These are phyloP conservation scores for Candida adriatica DNA, from an alignment of 805 yeast species.

Conservation along the genomic window DNA sequence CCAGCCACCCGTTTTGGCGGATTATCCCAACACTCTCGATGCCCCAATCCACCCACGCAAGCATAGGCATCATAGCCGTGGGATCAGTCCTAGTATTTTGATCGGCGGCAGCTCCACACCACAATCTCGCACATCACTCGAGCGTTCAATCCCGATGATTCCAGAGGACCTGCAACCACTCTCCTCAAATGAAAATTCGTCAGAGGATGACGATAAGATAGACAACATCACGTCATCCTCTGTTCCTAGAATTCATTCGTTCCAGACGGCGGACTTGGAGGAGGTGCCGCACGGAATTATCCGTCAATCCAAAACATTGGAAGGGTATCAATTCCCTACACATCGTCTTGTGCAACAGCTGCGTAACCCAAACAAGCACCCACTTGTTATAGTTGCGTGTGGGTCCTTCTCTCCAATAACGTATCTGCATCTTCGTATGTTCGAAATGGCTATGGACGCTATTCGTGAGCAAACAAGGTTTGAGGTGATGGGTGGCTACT, in stretches of 20 bases:
- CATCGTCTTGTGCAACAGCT: conserved; percentile 73
- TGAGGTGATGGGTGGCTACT: conserved; percentile 95
- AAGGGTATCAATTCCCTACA: conserved; percentile 74
- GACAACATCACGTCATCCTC: conserved; percentile 16
- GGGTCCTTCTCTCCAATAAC: conserved; percentile 97
- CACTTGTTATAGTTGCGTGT: conserved; percentile 93
- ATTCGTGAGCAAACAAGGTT: conserved; percentile 86
- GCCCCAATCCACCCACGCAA: conserved; percentile 54
- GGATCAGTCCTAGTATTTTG: conserved; percentile 4
- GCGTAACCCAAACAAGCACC: conserved; percentile 70
- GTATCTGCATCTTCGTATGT: conserved; percentile 91
- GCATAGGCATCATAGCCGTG: conserved; percentile 22
- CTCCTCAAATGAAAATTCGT: conserved; percentile 36
- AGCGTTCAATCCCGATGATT: conserved; percentile 40
- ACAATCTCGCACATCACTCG: conserved; percentile 13
- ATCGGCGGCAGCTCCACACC: conserved; percentile 7
- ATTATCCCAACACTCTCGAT: conserved; percentile 61
- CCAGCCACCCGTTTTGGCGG: conserved; percentile 73
- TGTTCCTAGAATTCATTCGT: conserved; percentile 28
- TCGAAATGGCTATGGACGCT: conserved; percentile 96
- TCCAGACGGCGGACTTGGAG: conserved; percentile 86
- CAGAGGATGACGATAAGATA: conserved; percentile 18
- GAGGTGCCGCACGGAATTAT: conserved; percentile 94
- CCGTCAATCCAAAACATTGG: conserved; percentile 72
- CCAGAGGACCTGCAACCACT: conserved; percentile 54